These are phyloP conservation scores for Candida broadrunensis DNA, from an alignment of 805 yeast species.

Conservation along the genomic window DNA sequence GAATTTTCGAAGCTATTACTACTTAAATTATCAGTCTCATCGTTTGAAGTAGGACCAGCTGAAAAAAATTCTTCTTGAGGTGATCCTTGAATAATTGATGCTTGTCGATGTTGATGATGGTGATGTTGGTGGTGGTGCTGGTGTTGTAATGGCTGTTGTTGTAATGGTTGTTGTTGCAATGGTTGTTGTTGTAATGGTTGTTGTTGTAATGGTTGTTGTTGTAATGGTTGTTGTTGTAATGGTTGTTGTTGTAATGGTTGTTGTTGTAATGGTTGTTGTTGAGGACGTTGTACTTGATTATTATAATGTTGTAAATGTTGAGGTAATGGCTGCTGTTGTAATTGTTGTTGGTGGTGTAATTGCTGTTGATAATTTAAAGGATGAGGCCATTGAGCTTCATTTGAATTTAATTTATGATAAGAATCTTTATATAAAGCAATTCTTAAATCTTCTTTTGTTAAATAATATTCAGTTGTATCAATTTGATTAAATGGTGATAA, in stretches of 20 bases:
- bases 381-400: not conserved
- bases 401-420: not conserved
- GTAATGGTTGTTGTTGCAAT: not conserved
- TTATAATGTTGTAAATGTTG: not conserved
- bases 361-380: not conserved
- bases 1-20: constrained; percentile 2
- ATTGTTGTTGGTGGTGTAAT: too few relatives aligned
- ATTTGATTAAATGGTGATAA: not conserved
- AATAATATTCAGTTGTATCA: not conserved
- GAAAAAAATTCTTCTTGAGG: not conserved
- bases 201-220: not conserved
- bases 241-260: not conserved
- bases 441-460: constrained; percentile 7
- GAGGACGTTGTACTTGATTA: not conserved
- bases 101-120: too few relatives aligned
- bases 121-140: too few relatives aligned
- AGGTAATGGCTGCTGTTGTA: not conserved
- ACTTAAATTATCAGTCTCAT: constrained; percentile 1
- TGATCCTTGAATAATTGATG: too few relatives aligned
- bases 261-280: not conserved
- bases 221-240: not conserved
- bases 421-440: constrained; percentile 8
- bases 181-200: not conserved
- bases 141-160: not conserved
- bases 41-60: not conserved